phyloP scores from a whole-genome alignment of 495 filamentous ascomycete genomes.

The Penicillium crystallinum region DNA sequence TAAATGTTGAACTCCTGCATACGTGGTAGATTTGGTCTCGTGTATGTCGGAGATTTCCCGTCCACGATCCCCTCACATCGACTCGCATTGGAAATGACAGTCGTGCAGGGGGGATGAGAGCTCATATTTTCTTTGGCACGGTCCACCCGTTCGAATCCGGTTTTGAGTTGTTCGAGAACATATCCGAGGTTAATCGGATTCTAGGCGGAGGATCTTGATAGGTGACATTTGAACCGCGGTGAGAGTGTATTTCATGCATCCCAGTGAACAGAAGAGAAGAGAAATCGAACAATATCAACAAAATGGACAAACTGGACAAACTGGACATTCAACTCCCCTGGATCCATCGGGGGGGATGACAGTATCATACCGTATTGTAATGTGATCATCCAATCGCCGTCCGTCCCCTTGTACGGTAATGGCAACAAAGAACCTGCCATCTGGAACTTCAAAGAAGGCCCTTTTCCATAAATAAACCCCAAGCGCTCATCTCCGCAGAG shows the following conservation, averaged over 20 bases:
- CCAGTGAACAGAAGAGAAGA: no score
- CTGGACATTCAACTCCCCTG: not conserved
- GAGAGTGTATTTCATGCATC: no score
- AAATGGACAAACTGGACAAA: no score
- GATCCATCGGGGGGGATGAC: not conserved
- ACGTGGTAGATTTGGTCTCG: not conserved
- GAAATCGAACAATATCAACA: not conserved
- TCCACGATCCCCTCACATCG: constrained; percentile 23
- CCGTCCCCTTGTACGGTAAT: not conserved
- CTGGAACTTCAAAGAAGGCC: not conserved
- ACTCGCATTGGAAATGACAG: constrained; percentile 17
- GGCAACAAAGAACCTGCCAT: constrained; percentile 5
- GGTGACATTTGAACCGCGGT: no score
- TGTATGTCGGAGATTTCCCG: constrained; percentile 21
- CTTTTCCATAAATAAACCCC: not conserved
- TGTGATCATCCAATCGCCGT: not conserved
- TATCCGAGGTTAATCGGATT: no score
- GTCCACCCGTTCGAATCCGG: constrained; percentile 18
- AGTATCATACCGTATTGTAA: constrained; percentile 4
- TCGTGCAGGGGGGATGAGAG: constrained; percentile 10
- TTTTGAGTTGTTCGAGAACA: not conserved
- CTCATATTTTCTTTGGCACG: constrained; percentile 8
- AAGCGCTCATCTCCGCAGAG: not conserved
- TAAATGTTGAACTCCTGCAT: constrained; percentile 6
- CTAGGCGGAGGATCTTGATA: no score